Percentiles rank a stretch among this genome's conserved stretches.
These are phyloP conservation scores for Eutrema heterophyllum DNA, from an alignment of 345 rosid genomes.

Conservation along the genomic window DNA sequence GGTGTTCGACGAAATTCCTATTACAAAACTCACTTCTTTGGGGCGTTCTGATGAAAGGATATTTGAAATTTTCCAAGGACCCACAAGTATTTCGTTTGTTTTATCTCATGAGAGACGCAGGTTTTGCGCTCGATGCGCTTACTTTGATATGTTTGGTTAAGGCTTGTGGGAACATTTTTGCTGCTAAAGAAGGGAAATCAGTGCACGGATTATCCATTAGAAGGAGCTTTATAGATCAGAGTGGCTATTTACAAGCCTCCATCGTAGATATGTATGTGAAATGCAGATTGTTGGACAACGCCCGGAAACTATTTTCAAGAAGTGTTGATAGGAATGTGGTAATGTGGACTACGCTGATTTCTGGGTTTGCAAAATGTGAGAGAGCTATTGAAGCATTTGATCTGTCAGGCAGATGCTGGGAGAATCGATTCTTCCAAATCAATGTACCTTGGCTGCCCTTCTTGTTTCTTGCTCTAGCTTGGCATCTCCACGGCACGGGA, in stretches of 20 bases:
- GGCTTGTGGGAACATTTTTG: slow-evolving; percentile 41
- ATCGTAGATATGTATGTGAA: slow-evolving; percentile 51
- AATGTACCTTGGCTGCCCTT: slow-evolving; percentile 39
- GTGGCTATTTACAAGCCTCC: slow-evolving; percentile 36
- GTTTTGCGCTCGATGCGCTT: slow-evolving; percentile 28
- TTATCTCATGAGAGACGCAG: slow-evolving; percentile 38
- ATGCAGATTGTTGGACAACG: slow-evolving; percentile 35
- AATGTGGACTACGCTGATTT: slow-evolving; percentile 52
- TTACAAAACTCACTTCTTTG: slow-evolving; percentile 46
- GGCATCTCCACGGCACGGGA: slow-evolving; percentile 45
- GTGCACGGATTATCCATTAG: slow-evolving; percentile 39
- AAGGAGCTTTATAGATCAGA: slow-evolving; percentile 27
- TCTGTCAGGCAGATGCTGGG: slow-evolving; percentile 47
- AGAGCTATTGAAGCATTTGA: slow-evolving; percentile 40
- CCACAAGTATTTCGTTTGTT: slow-evolving; percentile 38
- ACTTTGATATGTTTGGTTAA: slow-evolving; percentile 38
- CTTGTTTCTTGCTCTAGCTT: slow-evolving; percentile 47
- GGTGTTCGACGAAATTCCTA: slow-evolving; percentile 52
- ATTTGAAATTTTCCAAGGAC: slow-evolving; percentile 34
- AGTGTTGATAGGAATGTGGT: slow-evolving; percentile 43
- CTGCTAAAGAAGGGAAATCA: slow-evolving; percentile 45
- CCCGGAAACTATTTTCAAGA: slow-evolving; percentile 36
- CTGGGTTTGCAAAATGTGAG: slow-evolving; percentile 43
- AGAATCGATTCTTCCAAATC: slow-evolving; percentile 39
- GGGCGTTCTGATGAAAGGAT: slow-evolving; percentile 56